Conservation (phyloP, 2,329 filamentous ascomycete genomes). For the Aspergillus unguis region DNA sequence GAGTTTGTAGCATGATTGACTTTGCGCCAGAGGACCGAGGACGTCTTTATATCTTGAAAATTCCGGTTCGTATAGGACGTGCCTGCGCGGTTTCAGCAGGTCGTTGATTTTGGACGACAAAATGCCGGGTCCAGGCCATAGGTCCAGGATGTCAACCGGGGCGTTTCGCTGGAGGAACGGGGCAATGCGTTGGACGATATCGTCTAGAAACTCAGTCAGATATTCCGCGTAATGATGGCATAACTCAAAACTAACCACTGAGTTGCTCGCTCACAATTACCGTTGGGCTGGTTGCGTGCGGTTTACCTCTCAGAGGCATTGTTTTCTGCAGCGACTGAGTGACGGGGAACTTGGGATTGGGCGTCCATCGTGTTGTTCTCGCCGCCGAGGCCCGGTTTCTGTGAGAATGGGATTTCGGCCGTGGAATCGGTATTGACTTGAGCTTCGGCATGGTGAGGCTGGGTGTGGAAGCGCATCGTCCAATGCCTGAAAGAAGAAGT, state of each 20-base stretch:
- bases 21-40: conserved; percentile 56
- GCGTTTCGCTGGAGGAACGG: conserved; percentile 65
- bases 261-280: conserved; percentile 30
- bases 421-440: no score
- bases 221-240: background rate
- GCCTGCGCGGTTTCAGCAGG: conserved; percentile 70
- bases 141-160: conserved; percentile 81
- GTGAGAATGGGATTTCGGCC: no score
- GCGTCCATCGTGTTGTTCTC: conserved; percentile 19
- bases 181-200: conserved; percentile 67
- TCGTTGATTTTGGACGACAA: conserved; percentile 77
- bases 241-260: conserved; percentile 28
- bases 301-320: conserved; percentile 5
- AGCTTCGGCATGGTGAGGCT: background rate
- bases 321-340: conserved; percentile 16
- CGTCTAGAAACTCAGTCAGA: conserved; percentile 47
- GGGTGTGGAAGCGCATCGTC: no score
- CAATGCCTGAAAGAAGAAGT: no score
- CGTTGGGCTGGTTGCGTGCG: conserved; percentile 15
- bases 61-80: conserved; percentile 78
- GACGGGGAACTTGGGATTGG: conserved; percentile 22
- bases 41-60: conserved; percentile 54
- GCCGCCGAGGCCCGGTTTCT: no score
- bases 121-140: conserved; percentile 75
- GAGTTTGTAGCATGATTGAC: conserved; percentile 48